A percentile compares a stretch with the other conserved stretches of the same genome.
phyloP scores from a whole-genome alignment of 768 basidiomycete species.

The Phaeotremella skinneri region DNA sequence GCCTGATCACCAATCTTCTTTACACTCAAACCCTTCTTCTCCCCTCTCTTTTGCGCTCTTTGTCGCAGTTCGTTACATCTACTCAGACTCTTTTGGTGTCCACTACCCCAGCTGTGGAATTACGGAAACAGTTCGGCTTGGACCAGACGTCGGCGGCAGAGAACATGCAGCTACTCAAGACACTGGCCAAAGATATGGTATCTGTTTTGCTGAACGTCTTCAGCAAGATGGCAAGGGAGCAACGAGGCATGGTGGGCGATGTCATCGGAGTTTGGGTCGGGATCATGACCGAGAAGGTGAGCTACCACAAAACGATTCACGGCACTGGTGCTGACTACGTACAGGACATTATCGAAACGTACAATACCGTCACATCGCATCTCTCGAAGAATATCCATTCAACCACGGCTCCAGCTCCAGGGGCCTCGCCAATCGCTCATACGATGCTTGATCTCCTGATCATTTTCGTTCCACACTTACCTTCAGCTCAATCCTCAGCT shows the following conservation, averaged over 20 bases:
- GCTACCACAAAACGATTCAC: constrained; percentile 20
- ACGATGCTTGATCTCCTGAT: constrained; percentile 75
- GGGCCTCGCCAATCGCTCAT: constrained; percentile 56
- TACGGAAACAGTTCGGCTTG: constrained; percentile 56
- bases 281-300: constrained; percentile 70
- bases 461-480: constrained; percentile 74
- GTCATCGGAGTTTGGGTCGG: constrained; percentile 82
- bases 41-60: constrained; percentile 72
- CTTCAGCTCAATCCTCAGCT: constrained; percentile 60
- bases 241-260: constrained; percentile 73
- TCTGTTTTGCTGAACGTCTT: constrained; percentile 97
- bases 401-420: constrained; percentile 26
- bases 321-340: not conserved
- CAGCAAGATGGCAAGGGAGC: constrained; percentile 72
- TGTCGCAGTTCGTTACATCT: constrained; percentile 78
- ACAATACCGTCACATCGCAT: constrained; percentile 66
- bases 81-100: constrained; percentile 62
- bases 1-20: constrained; percentile 87
- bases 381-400: constrained; percentile 41
- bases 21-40: constrained; percentile 85
- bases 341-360: constrained; percentile 77
- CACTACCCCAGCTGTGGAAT: constrained; percentile 50
- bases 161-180: constrained; percentile 70
- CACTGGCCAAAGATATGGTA: constrained; percentile 85
- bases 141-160: constrained; percentile 62